phyloP scores from a whole-genome alignment of 2,329 filamentous ascomycete species.

The Pseudogymnoascus sp. region DNA sequence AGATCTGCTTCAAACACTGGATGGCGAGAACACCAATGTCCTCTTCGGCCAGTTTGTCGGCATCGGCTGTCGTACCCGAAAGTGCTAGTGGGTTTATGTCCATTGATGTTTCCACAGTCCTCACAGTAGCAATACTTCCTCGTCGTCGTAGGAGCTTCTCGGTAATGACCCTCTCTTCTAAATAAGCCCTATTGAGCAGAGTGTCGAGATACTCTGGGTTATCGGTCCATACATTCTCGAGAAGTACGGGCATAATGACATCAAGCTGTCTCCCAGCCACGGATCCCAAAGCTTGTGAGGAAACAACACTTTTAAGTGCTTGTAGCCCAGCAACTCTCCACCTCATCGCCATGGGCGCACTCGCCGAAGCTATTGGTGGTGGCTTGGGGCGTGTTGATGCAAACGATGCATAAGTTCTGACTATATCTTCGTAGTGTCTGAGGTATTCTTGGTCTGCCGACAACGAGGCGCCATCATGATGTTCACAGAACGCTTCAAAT shows the following conservation, averaged over 20 bases:
- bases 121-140: constrained; percentile 71
- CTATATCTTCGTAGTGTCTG: constrained; percentile 72
- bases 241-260: constrained; percentile 72
- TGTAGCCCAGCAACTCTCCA: constrained; percentile 68
- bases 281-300: constrained; percentile 69
- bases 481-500: constrained; percentile 79
- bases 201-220: constrained; percentile 61
- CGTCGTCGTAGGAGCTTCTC: constrained; percentile 59
- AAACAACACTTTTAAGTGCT: constrained; percentile 74
- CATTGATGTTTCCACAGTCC: constrained; percentile 55
- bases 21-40: constrained; percentile 78
- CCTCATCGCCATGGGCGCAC: constrained; percentile 67
- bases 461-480: constrained; percentile 80
- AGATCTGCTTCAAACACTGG: constrained; percentile 80
- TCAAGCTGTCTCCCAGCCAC: constrained; percentile 70
- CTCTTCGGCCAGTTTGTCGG: constrained; percentile 83
- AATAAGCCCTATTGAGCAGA: constrained; percentile 58
- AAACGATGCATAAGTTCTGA: constrained; percentile 71
- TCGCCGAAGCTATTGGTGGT: constrained; percentile 48
- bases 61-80: constrained; percentile 75
- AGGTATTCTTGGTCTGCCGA: constrained; percentile 81
- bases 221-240: constrained; percentile 78
- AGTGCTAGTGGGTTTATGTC: constrained; percentile 64
- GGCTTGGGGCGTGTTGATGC: constrained; percentile 55
- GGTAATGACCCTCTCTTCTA: constrained; percentile 60